Percentiles rank a stretch among this genome's conserved stretches.
phyloP scores from a whole-genome alignment of 2,329 filamentous ascomycete genomes.

The Talaromyces piceae region DNA sequence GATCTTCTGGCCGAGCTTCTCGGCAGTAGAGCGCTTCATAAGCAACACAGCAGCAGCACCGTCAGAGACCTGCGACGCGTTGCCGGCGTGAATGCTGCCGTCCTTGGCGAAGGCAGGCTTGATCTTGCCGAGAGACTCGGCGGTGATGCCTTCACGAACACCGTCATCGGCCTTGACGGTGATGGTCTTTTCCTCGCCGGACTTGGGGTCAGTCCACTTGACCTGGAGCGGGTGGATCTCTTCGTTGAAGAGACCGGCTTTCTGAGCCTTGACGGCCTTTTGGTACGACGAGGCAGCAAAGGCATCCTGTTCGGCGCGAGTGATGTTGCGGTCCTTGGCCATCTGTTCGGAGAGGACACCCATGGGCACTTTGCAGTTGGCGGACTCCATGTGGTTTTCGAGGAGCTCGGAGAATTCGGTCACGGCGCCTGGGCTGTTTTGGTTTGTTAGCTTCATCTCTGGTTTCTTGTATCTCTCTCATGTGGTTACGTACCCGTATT shows the following conservation, averaged over 20 bases:
- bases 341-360: constrained; percentile 88
- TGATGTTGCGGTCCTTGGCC: constrained; percentile 74
- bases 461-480: not conserved
- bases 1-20: constrained; percentile 79
- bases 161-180: constrained; percentile 83
- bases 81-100: constrained; percentile 91
- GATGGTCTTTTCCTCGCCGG: constrained; percentile 73
- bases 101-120: constrained; percentile 83
- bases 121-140: constrained; percentile 85
- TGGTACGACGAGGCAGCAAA: constrained; percentile 92
- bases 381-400: constrained; percentile 69
- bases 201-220: constrained; percentile 85
- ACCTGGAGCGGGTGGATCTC: constrained; percentile 85
- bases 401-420: constrained; percentile 88
- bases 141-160: constrained; percentile 74
- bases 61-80: constrained; percentile 91
- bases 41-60: constrained; percentile 90
- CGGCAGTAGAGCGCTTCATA: constrained; percentile 88
- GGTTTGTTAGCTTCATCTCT: not conserved
- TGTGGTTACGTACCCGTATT: constrained; percentile 66
- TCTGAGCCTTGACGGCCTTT: constrained; percentile 79
- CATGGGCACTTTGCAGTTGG: constrained; percentile 98
- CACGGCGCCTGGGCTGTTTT: constrained; percentile 65
- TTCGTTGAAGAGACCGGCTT: constrained; percentile 80
- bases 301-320: constrained; percentile 70